A percentile compares a stretch with the other conserved stretches of the same genome.
phyloP scores from a whole-genome alignment of 2,329 filamentous ascomycete species.

The Alternaria hordeiaustralica region DNA sequence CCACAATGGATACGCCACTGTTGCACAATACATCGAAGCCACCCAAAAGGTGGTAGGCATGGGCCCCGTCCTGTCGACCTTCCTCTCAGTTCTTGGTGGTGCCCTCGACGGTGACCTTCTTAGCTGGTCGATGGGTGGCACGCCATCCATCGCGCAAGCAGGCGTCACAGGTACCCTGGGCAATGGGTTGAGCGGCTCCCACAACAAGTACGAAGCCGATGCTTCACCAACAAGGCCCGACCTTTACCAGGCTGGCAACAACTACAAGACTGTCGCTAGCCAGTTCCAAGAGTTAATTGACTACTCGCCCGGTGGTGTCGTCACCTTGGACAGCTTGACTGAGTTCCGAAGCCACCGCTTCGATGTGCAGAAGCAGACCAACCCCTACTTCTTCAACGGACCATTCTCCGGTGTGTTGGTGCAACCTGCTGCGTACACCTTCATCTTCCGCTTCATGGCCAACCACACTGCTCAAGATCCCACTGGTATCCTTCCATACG shows the following conservation, averaged over 20 bases:
- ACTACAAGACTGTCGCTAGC: slow-evolving; percentile 24
- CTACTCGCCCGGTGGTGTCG: slow-evolving; percentile 26
- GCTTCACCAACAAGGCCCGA: slow-evolving; percentile 31
- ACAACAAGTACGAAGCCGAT: slow-evolving; percentile 35
- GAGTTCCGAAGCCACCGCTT: slow-evolving; percentile 27
- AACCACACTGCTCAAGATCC: slow-evolving; percentile 30
- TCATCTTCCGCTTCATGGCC: slow-evolving; percentile 37
- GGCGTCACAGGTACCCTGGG: slow-evolving; percentile 24
- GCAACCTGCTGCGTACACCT: slow-evolving; percentile 34
- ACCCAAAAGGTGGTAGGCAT: slow-evolving; percentile 30
- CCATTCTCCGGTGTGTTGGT: slow-evolving; percentile 31
- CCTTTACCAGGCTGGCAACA: slow-evolving; percentile 31
- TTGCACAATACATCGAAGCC: slow-evolving; percentile 30
- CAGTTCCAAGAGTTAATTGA: slow-evolving; percentile 33
- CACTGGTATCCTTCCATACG: slow-evolving; percentile 18
- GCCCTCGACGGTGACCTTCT: slow-evolving; percentile 28
- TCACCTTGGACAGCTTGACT: slow-evolving; percentile 29
- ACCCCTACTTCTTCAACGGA: slow-evolving; percentile 32
- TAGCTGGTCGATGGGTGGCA: slow-evolving; percentile 31
- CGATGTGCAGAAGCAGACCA: slow-evolving; percentile 24
- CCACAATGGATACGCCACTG: slow-evolving; percentile 27
- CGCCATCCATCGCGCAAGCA: slow-evolving; percentile 25
- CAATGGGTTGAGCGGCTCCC: slow-evolving; percentile 27
- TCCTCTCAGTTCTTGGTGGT: slow-evolving; percentile 26
- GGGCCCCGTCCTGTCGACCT: slow-evolving; percentile 19